Conservation (phyloP, 116 monocot genomes). For the Zostera marina region DNA sequence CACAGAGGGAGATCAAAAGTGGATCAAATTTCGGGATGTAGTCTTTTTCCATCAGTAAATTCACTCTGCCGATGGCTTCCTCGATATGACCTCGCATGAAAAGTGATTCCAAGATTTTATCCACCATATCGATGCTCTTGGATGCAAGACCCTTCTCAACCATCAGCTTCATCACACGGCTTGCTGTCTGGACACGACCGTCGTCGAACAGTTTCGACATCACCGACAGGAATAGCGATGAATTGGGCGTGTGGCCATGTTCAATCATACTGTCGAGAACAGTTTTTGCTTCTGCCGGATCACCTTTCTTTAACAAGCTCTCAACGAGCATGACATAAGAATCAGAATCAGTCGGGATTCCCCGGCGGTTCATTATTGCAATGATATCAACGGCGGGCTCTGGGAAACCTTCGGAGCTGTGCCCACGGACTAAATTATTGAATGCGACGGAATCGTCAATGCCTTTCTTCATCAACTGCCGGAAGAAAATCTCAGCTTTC, state of each 20-base stretch:
- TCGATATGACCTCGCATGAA: conserved; percentile 69
- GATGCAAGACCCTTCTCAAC: conserved; percentile 55
- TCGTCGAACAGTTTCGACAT: conserved; percentile 66
- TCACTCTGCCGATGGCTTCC: conserved; percentile 68
- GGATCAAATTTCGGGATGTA: conserved; percentile 37
- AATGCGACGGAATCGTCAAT: conserved; percentile 54
- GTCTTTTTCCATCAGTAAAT: conserved; percentile 42
- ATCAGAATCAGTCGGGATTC: conserved; percentile 38
- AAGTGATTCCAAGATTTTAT: conserved; percentile 61
- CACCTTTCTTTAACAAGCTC: conserved; percentile 68
- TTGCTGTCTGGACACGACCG: conserved; percentile 76
- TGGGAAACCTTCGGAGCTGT: conserved; percentile 46
- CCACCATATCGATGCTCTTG: conserved; percentile 58
- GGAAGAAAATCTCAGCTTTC: conserved; percentile 71
- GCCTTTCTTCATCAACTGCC: conserved; percentile 93
- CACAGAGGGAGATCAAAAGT: conserved; percentile 36
- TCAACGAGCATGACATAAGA: conserved; percentile 36
- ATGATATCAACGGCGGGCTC: conserved; percentile 63
- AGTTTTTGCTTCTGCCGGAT: conserved; percentile 62
- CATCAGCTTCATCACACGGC: conserved; percentile 87
- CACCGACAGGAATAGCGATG: conserved; percentile 53
- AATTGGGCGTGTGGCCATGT: conserved; percentile 51
- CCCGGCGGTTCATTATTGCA: conserved; percentile 52
- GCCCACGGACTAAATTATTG: conserved; percentile 63
- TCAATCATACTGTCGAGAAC: conserved; percentile 73